phyloP scores from a whole-genome alignment of 2,329 filamentous ascomycete species.

The Microsporum canis region DNA sequence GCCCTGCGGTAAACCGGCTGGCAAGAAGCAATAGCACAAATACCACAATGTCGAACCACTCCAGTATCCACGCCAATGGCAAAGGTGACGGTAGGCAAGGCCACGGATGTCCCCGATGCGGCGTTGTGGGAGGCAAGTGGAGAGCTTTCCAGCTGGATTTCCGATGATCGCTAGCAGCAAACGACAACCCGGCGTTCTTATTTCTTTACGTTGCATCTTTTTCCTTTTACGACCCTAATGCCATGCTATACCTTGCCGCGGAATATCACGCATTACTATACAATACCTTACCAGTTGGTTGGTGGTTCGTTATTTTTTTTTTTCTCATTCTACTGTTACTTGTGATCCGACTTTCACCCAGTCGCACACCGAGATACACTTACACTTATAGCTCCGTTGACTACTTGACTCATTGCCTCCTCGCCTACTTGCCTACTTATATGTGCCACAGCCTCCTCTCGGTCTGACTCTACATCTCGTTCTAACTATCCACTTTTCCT shows the following conservation, averaged over 20 bases:
- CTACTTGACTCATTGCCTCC: not conserved
- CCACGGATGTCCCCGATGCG: constrained; percentile 37
- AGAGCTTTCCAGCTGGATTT: constrained; percentile 40
- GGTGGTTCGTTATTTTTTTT: not conserved
- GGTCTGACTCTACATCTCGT: not conserved
- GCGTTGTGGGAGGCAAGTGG: constrained; percentile 37
- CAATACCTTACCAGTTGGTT: not conserved
- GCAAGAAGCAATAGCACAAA: not conserved
- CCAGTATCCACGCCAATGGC: constrained; percentile 14
- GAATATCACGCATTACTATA: not conserved
- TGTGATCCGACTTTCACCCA: not conserved
- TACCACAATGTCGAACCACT: constrained; percentile 1
- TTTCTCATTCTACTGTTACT: not conserved
- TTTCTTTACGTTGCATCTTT: constrained; percentile 14
- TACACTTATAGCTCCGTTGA: not conserved
- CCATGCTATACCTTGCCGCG: not conserved
- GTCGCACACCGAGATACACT: not conserved
- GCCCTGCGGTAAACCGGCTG: not conserved
- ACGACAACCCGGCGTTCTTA: not conserved
- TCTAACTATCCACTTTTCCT: not conserved
- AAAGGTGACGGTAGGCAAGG: constrained; percentile 19
- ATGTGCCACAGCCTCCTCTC: not conserved
- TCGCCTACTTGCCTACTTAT: not conserved
- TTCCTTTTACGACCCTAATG: constrained; percentile 2
- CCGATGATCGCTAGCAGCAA: constrained; percentile 23